Percentiles rank a stretch among this genome's conserved stretches.
phyloP scores from a whole-genome alignment of 805 yeast genomes.

The Saccharomycopsis malanga region DNA sequence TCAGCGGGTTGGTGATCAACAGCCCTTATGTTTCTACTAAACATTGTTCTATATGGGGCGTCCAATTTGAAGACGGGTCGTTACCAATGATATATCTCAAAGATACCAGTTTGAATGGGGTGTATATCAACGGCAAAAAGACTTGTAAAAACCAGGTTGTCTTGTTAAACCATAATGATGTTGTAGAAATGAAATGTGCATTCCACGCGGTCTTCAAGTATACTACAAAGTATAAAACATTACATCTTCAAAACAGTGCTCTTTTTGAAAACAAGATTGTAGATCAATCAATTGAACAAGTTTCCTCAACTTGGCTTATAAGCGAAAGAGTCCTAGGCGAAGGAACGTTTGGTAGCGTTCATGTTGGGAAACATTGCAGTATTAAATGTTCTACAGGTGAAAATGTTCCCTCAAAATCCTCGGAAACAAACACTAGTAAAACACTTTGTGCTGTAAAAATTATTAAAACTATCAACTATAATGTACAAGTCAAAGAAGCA shows the following conservation, averaged over 20 bases:
- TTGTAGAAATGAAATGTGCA: constrained; percentile 32
- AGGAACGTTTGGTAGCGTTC: constrained; percentile 55
- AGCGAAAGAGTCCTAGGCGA: constrained; percentile 39
- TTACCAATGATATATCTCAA: constrained; percentile 43
- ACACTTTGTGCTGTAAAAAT: constrained; percentile 45
- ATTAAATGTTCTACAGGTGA: too few species aligned
- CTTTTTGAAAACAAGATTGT: not conserved
- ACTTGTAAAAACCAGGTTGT: constrained; percentile 30
- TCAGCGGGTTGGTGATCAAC: constrained; percentile 28
- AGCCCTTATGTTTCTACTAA: constrained; percentile 37
- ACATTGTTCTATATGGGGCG: constrained; percentile 44
- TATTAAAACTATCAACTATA: constrained; percentile 28
- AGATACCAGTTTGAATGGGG: constrained; percentile 48
- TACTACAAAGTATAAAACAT: constrained; percentile 6
- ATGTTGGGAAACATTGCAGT: too few species aligned
- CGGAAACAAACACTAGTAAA: constrained; percentile 23
- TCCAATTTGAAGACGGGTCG: constrained; percentile 42
- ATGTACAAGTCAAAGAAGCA: constrained; percentile 36
- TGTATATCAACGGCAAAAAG: constrained; percentile 34
- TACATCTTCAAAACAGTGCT: not conserved
- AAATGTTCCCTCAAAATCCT: not conserved
- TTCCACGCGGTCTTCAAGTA: constrained; percentile 23
- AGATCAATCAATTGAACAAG: not conserved
- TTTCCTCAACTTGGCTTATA: constrained; percentile 34
- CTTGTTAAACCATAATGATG: constrained; percentile 35